phyloP scores from a whole-genome alignment of 169 alveolate species.

The Cyclospora cayetanensis region DNA sequence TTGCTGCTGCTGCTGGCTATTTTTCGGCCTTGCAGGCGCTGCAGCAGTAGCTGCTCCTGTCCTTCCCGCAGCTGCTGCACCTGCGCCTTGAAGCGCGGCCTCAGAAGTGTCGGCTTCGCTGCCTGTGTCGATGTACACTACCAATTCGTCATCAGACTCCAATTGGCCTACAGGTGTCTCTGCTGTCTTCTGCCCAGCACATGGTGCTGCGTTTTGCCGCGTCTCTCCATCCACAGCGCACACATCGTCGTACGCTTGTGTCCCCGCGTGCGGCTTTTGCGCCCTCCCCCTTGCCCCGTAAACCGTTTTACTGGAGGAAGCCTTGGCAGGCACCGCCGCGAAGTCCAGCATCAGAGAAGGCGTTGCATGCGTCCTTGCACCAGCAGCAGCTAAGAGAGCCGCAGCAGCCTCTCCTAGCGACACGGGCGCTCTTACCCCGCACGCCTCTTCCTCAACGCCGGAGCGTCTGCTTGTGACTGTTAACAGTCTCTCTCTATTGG shows the following conservation, averaged over 20 bases:
- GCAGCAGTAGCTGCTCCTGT: not conserved
- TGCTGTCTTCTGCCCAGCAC: not conserved
- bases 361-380: not conserved
- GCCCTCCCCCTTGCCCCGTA: not conserved
- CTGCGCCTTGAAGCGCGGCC: not conserved
- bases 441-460: too few relatives aligned
- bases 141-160: slow-evolving; percentile 29
- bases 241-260: too few relatives aligned
- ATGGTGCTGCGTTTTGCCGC: not conserved
- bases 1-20: slow-evolving; percentile 22
- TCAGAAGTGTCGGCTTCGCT: slow-evolving; percentile 1
- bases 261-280: too few relatives aligned
- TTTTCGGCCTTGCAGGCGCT: not conserved
- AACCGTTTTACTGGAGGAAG: not conserved
- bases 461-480: too few relatives aligned
- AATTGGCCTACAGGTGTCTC: not conserved
- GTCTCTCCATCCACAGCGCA: too few relatives aligned
- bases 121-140: slow-evolving; percentile 5
- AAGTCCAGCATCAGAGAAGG: too few relatives aligned
- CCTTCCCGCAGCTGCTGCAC: slow-evolving; percentile 15
- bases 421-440: too few relatives aligned
- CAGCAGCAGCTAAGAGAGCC: too few relatives aligned
- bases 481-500: too few relatives aligned
- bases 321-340: too few relatives aligned
- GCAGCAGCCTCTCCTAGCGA: too few relatives aligned